These are phyloP conservation scores for Globisporangium parvum DNA, from an alignment of 352 stramenopile species.

Conservation along the genomic window DNA sequence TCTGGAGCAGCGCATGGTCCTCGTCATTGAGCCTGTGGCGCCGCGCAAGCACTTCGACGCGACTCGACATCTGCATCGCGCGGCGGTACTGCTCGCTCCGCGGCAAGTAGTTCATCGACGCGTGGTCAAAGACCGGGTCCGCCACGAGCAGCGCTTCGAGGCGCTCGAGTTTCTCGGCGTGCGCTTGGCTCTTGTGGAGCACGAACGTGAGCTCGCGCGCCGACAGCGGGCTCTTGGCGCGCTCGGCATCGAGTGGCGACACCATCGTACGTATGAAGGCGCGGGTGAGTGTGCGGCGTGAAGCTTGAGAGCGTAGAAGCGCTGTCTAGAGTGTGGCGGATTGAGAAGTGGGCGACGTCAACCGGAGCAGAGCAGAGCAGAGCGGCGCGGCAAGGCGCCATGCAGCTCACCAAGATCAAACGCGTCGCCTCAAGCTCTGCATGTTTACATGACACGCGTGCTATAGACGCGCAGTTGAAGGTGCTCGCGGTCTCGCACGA, in stretches of 20 bases:
- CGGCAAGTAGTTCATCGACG: conserved; percentile 63
- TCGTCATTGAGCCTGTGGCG: conserved; percentile 32
- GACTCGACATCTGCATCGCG: conserved; percentile 46
- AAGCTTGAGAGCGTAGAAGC: too few relatives aligned
- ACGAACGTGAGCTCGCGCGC: conserved; percentile 13
- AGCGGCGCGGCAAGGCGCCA: too few relatives aligned
- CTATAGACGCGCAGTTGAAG: neutral
- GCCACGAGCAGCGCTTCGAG: conserved; percentile 52
- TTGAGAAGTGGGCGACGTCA: too few relatives aligned
- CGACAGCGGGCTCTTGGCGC: conserved; percentile 23
- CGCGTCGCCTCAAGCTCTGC: too few relatives aligned
- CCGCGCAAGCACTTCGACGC: conserved; percentile 49
- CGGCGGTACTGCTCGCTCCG: conserved; percentile 58
- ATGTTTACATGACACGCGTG: conserved; percentile 4
- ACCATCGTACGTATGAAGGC: too few relatives aligned
- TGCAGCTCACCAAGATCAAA: neutral
- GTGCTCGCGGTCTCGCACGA: too few relatives aligned
- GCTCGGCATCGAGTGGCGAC: conserved; percentile 24
- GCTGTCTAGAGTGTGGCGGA: too few relatives aligned
- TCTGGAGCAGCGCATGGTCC: too few relatives aligned
- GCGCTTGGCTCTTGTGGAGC: conserved; percentile 43
- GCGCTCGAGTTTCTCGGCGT: conserved; percentile 47
- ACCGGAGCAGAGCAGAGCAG: too few relatives aligned
- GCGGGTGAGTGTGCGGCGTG: too few relatives aligned
- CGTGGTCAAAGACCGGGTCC: conserved; percentile 49